Evolutionary conservation across 208 protist genomes (phyloP), one percentile per base, ranked within the genome.

Genomic region (Trypanosoma boissoni): DNA sequence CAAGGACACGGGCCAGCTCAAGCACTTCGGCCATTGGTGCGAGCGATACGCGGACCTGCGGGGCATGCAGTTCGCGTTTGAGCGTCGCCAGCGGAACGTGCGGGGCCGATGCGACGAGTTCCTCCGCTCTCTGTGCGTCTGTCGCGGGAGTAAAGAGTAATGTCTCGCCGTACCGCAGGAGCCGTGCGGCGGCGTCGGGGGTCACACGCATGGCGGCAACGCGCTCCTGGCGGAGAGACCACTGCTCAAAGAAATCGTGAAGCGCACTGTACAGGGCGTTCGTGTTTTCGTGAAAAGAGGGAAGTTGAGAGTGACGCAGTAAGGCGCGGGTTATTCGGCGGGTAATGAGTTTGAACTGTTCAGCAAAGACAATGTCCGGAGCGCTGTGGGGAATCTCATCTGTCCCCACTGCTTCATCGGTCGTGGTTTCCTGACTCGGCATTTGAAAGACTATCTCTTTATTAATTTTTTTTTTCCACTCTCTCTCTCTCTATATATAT

Each of bases 281-380:
- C 0, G 64, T 37, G 24, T 70, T 46, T 14, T 32, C n/a, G 1
- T 68, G 32, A 45, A 75, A 43, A 1, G 29, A 18, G 20, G 29
- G 21, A 9, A 65, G 42, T 1, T 64, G 50, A 9, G 74, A 66
- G 57, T 83, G 79, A 1, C 72, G 63, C 28, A 86, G 43, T 18
- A 86, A 59, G 0, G 74, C 72, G 6, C 72, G 69, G n/a, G 61
- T 81, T 65, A 90, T 78, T 45, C 82, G 76, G n/a, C 54, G 42
- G 18, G 63, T 24, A 48, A 69, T 43, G 14, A 69, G 10, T 6
- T 20, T 26, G 31, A 69, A 37, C 27, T 69, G 44, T 6, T 56
- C 63, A 3, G 54, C 29, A 14, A 34, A 46, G 7, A 42, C 34
- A 6, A 39, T 12, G 12, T 12, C 6, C 8, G 34, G 12, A 39